Conservation (phyloP, 106 monocot genomes). For the Vanilla planifolia region DNA sequence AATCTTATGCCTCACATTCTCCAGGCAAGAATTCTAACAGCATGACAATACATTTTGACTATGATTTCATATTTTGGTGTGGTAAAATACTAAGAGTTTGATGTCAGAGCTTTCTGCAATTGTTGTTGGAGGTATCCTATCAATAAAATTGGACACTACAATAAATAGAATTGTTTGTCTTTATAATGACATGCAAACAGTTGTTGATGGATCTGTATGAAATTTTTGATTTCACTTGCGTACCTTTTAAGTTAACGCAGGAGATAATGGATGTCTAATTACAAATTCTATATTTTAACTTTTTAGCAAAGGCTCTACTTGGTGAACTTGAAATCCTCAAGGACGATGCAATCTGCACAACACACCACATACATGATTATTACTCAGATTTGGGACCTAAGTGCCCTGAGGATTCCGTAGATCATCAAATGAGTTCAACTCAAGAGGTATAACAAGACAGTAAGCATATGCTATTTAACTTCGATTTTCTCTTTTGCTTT, state of each 20-base stretch:
- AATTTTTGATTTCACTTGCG: no score
- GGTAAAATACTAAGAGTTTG: no score
- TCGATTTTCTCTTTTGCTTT: not conserved
- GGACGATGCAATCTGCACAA: not conserved
- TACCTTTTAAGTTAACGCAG: no score
- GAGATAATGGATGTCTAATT: not conserved
- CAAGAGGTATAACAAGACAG: slow-evolving; percentile 2
- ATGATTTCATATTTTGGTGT: no score
- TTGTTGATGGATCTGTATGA: not conserved
- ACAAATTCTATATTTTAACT: not conserved
- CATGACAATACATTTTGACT: no score
- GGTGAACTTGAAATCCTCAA: slow-evolving; percentile 10
- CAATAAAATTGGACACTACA: not conserved
- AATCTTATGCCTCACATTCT: no score
- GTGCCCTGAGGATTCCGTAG: not conserved
- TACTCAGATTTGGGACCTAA: not conserved
- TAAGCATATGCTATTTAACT: not conserved
- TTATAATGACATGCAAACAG: not conserved
- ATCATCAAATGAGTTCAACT: not conserved
- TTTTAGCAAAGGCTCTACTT: slow-evolving; percentile 5
- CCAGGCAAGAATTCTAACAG: no score
- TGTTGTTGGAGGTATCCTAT: not conserved
- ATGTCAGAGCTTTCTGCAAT: no score
- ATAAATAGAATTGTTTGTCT: not conserved
- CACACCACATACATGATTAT: not conserved